Conservation (phyloP, 345 rosid genomes). For the Erodium maritimum region DNA sequence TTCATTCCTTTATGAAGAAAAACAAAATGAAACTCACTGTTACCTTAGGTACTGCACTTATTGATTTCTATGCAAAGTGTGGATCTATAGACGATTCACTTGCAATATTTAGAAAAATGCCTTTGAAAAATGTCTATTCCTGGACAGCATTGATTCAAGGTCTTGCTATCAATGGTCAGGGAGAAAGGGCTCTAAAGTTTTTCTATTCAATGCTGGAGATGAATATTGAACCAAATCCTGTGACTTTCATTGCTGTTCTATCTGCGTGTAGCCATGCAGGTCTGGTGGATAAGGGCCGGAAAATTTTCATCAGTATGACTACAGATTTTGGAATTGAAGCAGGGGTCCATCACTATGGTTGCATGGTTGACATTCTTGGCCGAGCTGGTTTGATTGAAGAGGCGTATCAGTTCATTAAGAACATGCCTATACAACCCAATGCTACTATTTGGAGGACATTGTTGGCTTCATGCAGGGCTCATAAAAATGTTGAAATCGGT, state of each 20-base stretch:
- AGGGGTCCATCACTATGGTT: no score
- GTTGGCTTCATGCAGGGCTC: constrained; percentile 35
- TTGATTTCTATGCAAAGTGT: constrained; percentile 27
- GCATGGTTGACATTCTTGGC: no score
- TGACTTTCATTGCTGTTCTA: no score
- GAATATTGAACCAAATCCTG: no score
- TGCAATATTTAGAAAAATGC: constrained; percentile 24
- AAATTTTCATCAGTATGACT: no score
- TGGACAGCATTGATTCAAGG: constrained; percentile 35
- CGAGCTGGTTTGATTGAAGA: constrained; percentile 28
- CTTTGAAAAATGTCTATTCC: constrained; percentile 17
- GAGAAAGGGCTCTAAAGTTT: constrained; percentile 19
- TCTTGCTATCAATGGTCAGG: constrained; percentile 34
- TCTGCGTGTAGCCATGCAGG: no score
- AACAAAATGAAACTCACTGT: constrained; percentile 21
- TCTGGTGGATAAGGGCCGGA: no score
- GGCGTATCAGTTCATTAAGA: constrained; percentile 29
- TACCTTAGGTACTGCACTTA: constrained; percentile 26
- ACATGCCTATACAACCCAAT: constrained; percentile 31
- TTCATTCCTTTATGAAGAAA: constrained; percentile 22
- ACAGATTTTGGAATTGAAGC: no score
- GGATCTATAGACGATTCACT: constrained; percentile 21
- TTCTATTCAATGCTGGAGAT: no score
- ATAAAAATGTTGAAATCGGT: constrained; percentile 22
- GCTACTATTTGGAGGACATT: constrained; percentile 35